A percentile compares a stretch with the other conserved stretches of the same genome.
Conservation (phyloP, 2,329 filamentous ascomycete genomes). For the Trichoderma brevicompactum region DNA sequence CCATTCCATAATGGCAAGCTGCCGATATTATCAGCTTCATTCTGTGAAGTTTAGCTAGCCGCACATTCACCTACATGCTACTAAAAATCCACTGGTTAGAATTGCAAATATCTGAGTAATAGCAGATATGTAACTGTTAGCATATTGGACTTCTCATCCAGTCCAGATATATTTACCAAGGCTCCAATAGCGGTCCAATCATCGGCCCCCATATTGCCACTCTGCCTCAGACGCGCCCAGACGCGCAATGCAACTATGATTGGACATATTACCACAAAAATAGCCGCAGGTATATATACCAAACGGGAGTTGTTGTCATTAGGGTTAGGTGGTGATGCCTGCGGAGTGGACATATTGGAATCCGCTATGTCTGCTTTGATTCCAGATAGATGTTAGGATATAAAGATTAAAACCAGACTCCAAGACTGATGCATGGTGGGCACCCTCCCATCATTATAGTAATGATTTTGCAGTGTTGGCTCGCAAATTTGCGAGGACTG, state of each 20-base stretch:
- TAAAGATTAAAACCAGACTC: background rate
- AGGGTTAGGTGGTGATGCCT: background rate
- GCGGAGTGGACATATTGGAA: background rate
- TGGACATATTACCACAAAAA: constrained; percentile 8
- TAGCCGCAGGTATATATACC: background rate
- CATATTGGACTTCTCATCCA: background rate
- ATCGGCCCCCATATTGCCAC: constrained; percentile 4
- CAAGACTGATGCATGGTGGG: background rate
- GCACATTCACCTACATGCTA: background rate
- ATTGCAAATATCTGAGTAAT: background rate
- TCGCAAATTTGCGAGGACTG: background rate
- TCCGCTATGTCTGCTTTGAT: background rate
- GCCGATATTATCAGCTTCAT: background rate
- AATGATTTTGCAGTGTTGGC: background rate
- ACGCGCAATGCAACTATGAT: constrained; percentile 1
- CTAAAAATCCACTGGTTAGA: background rate
- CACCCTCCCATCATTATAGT: background rate
- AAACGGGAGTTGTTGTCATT: background rate
- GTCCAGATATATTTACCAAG: background rate
- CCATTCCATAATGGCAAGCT: constrained; percentile 13
- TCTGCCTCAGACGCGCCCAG: background rate
- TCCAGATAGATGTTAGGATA: background rate
- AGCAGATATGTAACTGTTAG: background rate
- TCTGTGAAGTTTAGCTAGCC: background rate
- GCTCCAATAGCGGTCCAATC: constrained; percentile 12